Conservation (phyloP, 345 rosid species). For the Populus nigra region DNA sequence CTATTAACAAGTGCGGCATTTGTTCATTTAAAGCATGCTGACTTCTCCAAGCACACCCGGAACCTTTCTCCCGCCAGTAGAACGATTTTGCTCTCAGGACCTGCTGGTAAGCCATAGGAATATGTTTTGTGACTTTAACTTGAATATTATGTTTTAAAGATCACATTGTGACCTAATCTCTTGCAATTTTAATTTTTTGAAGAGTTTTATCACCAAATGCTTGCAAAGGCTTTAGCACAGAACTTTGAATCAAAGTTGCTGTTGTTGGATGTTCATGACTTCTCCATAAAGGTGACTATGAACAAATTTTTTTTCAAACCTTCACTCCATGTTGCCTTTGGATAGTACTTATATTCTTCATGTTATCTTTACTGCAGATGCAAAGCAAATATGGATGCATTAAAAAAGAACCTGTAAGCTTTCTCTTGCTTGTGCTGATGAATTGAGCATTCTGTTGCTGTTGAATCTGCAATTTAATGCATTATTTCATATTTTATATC, state of each 20-base stretch:
- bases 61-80: conserved; percentile 92
- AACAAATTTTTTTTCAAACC: not conserved
- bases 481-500: not conserved
- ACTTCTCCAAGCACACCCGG: conserved; percentile 80
- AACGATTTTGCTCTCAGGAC: conserved; percentile 85
- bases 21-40: conserved; percentile 73
- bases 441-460: not conserved
- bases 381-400: conserved; percentile 82
- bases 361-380: conserved; percentile 49
- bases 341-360: conserved; percentile 17
- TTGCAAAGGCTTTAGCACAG: conserved; percentile 87
- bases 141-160: not conserved
- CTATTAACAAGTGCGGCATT: conserved; percentile 81
- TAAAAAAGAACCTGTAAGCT: conserved; percentile 68
- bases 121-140: not conserved
- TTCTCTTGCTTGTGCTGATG: conserved; percentile 2
- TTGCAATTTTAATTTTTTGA: conserved; percentile 24
- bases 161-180: conserved; percentile 14
- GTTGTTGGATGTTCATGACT: conserved; percentile 68
- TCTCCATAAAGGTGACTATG: conserved; percentile 68
- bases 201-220: conserved; percentile 91
- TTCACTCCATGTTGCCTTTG: not conserved
- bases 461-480: not conserved
- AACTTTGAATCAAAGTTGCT: conserved; percentile 76
- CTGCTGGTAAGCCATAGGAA: conserved; percentile 59